Percentiles rank a stretch among this genome's conserved stretches.
These are phyloP conservation scores for Botryobasidium botryosum DNA, from an alignment of 768 basidiomycete genomes.

Conservation along the genomic window DNA sequence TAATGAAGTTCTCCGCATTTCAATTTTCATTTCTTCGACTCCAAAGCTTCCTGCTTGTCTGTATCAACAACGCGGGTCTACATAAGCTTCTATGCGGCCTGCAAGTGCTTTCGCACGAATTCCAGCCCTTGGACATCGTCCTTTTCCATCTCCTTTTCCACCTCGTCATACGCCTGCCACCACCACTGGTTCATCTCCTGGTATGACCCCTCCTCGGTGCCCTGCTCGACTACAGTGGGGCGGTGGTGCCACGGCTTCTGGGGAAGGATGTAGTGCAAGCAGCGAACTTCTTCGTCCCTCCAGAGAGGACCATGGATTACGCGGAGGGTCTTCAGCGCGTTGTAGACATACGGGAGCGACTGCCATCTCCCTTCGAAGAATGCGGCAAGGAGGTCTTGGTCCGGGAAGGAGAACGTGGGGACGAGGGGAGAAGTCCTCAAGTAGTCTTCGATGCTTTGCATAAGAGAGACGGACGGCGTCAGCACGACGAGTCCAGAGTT, in stretches of 20 bases:
- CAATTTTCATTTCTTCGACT: too few species aligned
- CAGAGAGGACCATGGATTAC: conserved; percentile 56
- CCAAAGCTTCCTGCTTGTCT: too few species aligned
- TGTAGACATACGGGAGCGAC: conserved; percentile 74
- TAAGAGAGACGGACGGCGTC: conserved; percentile 45
- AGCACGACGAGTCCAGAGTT: conserved; percentile 86
- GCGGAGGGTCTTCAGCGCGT: conserved; percentile 79
- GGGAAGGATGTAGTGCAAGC: conserved; percentile 70
- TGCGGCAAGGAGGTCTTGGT: conserved; percentile 79
- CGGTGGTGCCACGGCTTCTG: conserved; percentile 96
- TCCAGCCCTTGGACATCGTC: too few species aligned
- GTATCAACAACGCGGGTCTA: too few species aligned
- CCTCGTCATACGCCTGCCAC: too few species aligned
- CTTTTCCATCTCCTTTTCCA: too few species aligned
- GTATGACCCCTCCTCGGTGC: too few species aligned
- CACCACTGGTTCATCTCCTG: too few species aligned
- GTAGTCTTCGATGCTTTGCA: conserved; percentile 36
- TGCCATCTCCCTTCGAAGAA: conserved; percentile 67
- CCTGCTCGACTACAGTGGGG: too few species aligned
- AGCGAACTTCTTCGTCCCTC: conserved; percentile 71
- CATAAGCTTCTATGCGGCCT: too few species aligned
- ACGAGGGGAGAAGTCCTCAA: conserved; percentile 40
- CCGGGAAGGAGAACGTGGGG: conserved; percentile 53
- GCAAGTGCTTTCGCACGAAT: too few species aligned
- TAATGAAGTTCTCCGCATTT: too few species aligned